A percentile compares a stretch with the other conserved stretches of the same genome.
Evolutionary conservation across 2,329 filamentous ascomycete species (phyloP).

Genomic region (Alternaria sp.): DNA sequence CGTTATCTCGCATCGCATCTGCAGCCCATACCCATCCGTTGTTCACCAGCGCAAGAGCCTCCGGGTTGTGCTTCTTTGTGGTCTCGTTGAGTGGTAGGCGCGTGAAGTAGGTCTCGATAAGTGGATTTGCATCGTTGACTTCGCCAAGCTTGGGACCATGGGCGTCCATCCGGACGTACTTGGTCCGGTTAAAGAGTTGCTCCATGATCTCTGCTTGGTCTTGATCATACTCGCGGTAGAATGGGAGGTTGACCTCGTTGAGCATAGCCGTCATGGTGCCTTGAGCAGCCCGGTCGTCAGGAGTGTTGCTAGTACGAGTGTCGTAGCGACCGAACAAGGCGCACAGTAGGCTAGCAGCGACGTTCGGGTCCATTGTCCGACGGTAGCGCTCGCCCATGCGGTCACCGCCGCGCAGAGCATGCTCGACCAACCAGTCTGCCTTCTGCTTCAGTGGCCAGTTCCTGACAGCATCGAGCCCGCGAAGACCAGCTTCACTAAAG

Average conservation of each 20-base stretch:
- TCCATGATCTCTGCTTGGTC: conserved; percentile 85
- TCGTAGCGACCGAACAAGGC: conserved; percentile 74
- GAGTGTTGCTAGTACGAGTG: conserved; percentile 56
- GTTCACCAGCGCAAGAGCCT: conserved; percentile 83
- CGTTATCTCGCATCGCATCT: conserved; percentile 92
- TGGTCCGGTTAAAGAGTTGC: conserved; percentile 91
- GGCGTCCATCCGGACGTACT: conserved; percentile 91
- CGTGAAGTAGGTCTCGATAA: conserved; percentile 96
- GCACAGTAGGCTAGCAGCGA: conserved; percentile 72
- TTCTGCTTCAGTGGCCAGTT: conserved; percentile 64
- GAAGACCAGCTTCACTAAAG: conserved; percentile 56
- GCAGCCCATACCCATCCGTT: conserved; percentile 99
- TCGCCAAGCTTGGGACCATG: conserved; percentile 86
- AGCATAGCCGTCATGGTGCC: conserved; percentile 67
- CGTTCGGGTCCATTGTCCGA: conserved; percentile 71
- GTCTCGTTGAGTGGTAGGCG: conserved; percentile 79
- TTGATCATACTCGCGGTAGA: conserved; percentile 89
- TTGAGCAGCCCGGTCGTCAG: conserved; percentile 59
- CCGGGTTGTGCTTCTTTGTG: conserved; percentile 76
- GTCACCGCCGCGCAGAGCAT: conserved; percentile 74
- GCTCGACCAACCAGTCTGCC: conserved; percentile 69
- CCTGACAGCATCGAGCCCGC: conserved; percentile 61
- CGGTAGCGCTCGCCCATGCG: conserved; percentile 81
- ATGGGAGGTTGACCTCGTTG: conserved; percentile 83
- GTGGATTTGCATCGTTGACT: conserved; percentile 76